phyloP scores from a whole-genome alignment of 805 yeast species.

The Suhomyces faveliae region DNA sequence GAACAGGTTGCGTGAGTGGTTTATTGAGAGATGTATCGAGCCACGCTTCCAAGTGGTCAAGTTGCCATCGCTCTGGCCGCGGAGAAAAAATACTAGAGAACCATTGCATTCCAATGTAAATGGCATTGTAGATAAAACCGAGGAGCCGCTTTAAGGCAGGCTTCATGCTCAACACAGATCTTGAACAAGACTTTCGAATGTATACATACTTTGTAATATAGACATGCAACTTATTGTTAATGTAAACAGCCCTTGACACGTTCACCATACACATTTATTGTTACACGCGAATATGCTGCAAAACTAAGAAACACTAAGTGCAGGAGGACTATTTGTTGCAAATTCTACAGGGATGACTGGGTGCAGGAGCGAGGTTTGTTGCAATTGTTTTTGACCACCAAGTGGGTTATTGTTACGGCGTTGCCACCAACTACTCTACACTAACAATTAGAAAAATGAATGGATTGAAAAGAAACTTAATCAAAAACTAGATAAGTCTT shows the following conservation, averaged over 20 bases:
- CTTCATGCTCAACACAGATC: too few species aligned
- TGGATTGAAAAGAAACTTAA: neutral
- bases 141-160: conserved; percentile 3
- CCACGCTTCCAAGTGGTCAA: conserved; percentile 87
- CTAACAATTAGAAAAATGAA: neutral
- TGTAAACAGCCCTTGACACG: too few species aligned
- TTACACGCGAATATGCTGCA: too few species aligned
- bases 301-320: too few species aligned
- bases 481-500: neutral
- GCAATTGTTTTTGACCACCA: too few species aligned
- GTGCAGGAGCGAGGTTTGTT: neutral
- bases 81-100: conserved; percentile 39
- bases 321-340: neutral
- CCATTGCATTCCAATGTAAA: conserved; percentile 12
- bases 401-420: too few species aligned
- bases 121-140: conserved; percentile 20
- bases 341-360: neutral
- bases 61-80: conserved; percentile 87
- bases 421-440: too few species aligned
- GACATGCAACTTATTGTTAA: too few species aligned
- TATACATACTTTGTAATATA: too few species aligned
- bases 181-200: too few species aligned
- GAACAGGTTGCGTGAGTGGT: conserved; percentile 79
- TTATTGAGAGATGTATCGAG: conserved; percentile 87
- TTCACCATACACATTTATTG: too few species aligned